A percentile compares a stretch with the other conserved stretches of the same genome.
Conservation (phyloP, 129 eudicot species). For the Erigeron canadensis region DNA sequence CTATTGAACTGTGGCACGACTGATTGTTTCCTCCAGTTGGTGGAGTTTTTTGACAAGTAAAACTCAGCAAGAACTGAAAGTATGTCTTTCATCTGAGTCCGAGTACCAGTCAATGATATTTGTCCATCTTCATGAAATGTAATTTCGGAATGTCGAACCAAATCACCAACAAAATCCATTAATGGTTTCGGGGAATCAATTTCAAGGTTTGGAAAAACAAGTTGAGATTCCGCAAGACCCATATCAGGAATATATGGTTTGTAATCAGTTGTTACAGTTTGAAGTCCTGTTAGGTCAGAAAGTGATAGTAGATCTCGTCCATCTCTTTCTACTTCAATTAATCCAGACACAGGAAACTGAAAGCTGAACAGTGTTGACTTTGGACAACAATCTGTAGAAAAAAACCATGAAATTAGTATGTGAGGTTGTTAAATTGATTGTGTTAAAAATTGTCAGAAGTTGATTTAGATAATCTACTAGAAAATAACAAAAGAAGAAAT, state of each 20-base stretch:
- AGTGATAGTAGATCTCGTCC: conserved; percentile 41
- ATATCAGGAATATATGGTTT: conserved; percentile 13
- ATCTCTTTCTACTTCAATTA: conserved; percentile 41
- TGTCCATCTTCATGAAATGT: conserved; percentile 33
- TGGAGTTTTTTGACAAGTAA: conserved; percentile 41
- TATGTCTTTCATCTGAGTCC: conserved; percentile 57
- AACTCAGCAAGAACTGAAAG: conserved; percentile 58
- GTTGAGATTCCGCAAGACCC: conserved; percentile 30
- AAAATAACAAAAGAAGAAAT: background rate
- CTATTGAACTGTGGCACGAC: conserved; percentile 71
- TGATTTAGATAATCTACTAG: background rate
- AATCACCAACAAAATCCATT: conserved; percentile 42
- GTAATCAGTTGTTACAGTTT: conserved; percentile 33
- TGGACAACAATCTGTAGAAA: conserved; percentile 44
- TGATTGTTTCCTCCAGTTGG: conserved; percentile 45
- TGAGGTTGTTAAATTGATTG: too few species aligned
- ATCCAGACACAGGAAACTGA: conserved; percentile 46
- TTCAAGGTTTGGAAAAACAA: conserved; percentile 44
- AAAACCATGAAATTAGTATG: conserved; percentile 10
- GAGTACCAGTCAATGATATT: conserved; percentile 22
- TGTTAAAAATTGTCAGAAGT: background rate
- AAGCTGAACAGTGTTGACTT: conserved; percentile 48
- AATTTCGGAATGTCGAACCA: conserved; percentile 37
- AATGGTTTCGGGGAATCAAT: conserved; percentile 37
- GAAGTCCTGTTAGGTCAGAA: conserved; percentile 45